Base-by-base conservation (phyloP, 805 yeast species). In the Candida montana region DNA sequence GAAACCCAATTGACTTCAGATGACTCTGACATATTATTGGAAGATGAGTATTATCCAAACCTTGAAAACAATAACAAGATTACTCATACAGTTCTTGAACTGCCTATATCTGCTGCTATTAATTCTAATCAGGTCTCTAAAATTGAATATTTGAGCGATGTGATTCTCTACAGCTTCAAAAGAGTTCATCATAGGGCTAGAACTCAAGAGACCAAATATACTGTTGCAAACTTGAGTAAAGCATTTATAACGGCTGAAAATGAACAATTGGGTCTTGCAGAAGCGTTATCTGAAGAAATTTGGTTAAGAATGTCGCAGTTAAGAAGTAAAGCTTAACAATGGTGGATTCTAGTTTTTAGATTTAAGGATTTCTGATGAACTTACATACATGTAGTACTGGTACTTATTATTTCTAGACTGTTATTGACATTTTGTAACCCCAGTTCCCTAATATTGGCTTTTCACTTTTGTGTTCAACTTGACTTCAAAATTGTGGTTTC, bases 251-350 rank as follows among this genome's bases (percentile, higher is more conserved):
- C 55, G 4, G 68, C 72, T 26, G 89, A 84, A 51, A 44, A 52
- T 18, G 55, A 60, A 17, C 77, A 75, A 42, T 81, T 84, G 1
- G 93, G 93, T 0, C 65, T 84, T 33, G 63, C 78, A 36, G 80
- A 75, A 42, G 87, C 86, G 0, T 67, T 84, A 8, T 63, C 80
- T 8, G 87, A 83, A 57, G 91, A 83, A 54, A 61, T 82, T 11
- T 64, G 68, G 58, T 47, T 63, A 31, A 56, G 71, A 23, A 54
- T 70, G 58, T 39, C 39, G 15, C 44, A 45, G 15, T 36, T 55
- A 31, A 45, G 52, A 42, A 45, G 46, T 4, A 37, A 29, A 28
- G 16, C 11, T 7, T 19, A 21, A 3, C 35, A 21, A 8, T 10
- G n/a, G n/a, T n/a, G n/a, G n/a, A n/a, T 19, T 7, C 29, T 27